Evolutionary conservation across 2,329 filamentous ascomycete species (phyloP), one percentile per base, ranked within the genome.

Genomic region (Cadophora malorum): DNA sequence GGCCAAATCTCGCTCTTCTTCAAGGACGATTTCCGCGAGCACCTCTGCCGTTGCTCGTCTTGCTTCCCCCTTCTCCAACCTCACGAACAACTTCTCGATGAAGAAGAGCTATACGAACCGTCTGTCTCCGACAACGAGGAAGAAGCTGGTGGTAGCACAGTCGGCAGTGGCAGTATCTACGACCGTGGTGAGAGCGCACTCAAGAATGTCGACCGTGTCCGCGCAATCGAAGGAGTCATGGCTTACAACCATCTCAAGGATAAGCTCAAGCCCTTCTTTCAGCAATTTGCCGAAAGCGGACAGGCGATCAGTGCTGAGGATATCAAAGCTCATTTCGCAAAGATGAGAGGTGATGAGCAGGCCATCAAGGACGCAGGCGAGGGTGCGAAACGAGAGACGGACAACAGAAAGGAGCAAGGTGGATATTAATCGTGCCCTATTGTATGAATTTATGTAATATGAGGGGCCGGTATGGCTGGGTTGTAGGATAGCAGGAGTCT

Each of bases 221-320:
- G 90, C 16, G 96, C 96, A 4, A 97, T 99, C 66, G 92, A 99
- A 79, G 96, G 96, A 19, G 95, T 97, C 56, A 97, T 98, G 94
- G 95, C 94, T 0, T 99, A 98, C 80, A 97, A 98, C 76, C 91
- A 97, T 75, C 86, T 99, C 69, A 96, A 96, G 77, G 94, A 98
- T 76, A 94, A 95, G 78, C 88, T 99, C n/a, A 97, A 95, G 83
- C 90, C 90, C 0, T 98, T 99, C 78, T 88, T 99, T 75, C 89
- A 94, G 80, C 91, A 96, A 53, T 99, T 97, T 78, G 96, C 96
- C 0, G 93, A 97, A 77, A 96, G 91, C 70, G 95, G 95, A 0
- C 83, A 92, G 79, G 90, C 92, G 0, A 94, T 99, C 25, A 90
- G 93, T 1, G 95, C 95, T 0, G 96, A 99, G 77, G 94, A 98